Evolutionary conservation across 345 rosid species (phyloP), one percentile per base, ranked within the genome.

Genomic region (Gossypium herbaceum): DNA sequence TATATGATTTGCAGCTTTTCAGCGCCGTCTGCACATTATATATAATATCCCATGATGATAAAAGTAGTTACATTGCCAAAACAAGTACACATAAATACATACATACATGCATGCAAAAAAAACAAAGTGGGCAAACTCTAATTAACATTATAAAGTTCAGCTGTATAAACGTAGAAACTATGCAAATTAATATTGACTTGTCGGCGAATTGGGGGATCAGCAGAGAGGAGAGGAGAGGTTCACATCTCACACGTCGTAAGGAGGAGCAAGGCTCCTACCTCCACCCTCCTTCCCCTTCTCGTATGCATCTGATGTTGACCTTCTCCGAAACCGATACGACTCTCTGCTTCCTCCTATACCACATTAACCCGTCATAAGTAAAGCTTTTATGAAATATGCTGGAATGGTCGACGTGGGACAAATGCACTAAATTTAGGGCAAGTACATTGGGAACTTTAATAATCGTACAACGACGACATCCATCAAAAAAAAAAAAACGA

Each of bases 211-310:
- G 25, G 15, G 15, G 4, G 17, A 44, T 9, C 25, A 19, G 11
- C 59, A 11, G 50, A 45, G 50, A 45, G 20, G 59, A 45, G 50
- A 45, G 10, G 59, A 25, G 60, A 56, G 11, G 44, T 24, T 56
- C 82, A 83, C 51, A 84, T 79, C 71, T 94, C 98, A 94, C 86
- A 88, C 76, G 89, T 91, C 86, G 85, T 85, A 85, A 88, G 96
- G 81, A 94, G 98, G 73, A 90, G 84, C 22, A 86, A 93, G 75
- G 84, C 83, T 84, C 84, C 92, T 74, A 80, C 88, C 81, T 88
- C 92, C 86, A 87, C 12, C 86, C 87, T 80, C 93, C 47, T 79
- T 82, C 57, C 57, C 76, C 89, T 90, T 90, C 82, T 92, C 94
- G 68, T 82, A 83, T 4, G 92, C 92, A 20, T 95, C 97, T 45